Evolutionary conservation across 2,329 filamentous ascomycete species (phyloP).

Genomic region (Aspergillus sp.): DNA sequence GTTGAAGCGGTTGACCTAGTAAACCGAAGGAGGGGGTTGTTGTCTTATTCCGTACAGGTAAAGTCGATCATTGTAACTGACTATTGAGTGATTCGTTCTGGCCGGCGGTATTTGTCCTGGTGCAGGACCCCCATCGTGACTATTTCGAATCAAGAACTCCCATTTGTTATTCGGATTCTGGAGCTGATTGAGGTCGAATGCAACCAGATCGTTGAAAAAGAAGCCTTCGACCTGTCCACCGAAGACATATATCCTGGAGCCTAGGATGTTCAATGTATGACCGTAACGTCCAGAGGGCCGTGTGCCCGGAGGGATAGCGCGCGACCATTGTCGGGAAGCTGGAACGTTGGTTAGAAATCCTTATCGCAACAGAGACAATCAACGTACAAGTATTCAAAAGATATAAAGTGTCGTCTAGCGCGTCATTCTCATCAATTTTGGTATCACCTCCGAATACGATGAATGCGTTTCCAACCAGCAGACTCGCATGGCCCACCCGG

Average conservation of each 20-base stretch:
- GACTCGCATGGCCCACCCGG: slow-evolving; percentile 84
- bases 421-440: slow-evolving; percentile 87
- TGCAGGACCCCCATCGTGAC: slow-evolving; percentile 50
- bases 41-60: slow-evolving; percentile 61
- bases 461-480: slow-evolving; percentile 95
- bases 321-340: slow-evolving; percentile 98
- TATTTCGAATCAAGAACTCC: slow-evolving; percentile 82
- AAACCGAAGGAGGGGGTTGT: neutral
- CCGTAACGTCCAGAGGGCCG: slow-evolving; percentile 88
- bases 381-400: slow-evolving; percentile 91
- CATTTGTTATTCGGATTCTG: slow-evolving; percentile 87
- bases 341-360: slow-evolving; percentile 4
- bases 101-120: slow-evolving; percentile 70
- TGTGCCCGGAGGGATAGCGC: slow-evolving; percentile 78
- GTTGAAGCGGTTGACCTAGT: slow-evolving; percentile 13
- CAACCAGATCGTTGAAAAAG: slow-evolving; percentile 95
- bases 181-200: slow-evolving; percentile 91
- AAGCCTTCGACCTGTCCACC: slow-evolving; percentile 94
- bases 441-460: slow-evolving; percentile 99
- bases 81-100: slow-evolving; percentile 87
- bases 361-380: slow-evolving; percentile 20
- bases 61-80: slow-evolving; percentile 88
- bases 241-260: slow-evolving; percentile 95
- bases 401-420: slow-evolving; percentile 91
- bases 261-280: slow-evolving; percentile 91